Evolutionary conservation across 192 early-diverging fungal species (phyloP), one percentile per base, ranked within the genome.

Genomic region (Linnemannia elongata): DNA sequence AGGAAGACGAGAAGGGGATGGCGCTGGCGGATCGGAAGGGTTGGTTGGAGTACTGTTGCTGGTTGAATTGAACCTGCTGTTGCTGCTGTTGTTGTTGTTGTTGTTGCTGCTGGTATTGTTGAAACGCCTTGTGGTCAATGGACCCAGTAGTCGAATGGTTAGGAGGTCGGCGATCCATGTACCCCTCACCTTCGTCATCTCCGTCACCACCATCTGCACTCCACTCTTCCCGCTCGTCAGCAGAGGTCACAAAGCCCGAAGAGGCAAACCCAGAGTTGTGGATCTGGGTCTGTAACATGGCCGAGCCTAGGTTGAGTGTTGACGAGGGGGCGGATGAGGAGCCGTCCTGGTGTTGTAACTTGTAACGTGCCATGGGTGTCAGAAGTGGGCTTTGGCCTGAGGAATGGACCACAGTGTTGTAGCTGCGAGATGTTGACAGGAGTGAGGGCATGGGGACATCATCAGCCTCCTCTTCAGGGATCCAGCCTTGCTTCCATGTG

Each of bases 151-250:
- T 54, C 1, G 80, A 69, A 13, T 76, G 68, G 22, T 33, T 6
- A 30, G 33, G 27, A 45, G 79, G 72, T 7, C 79, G 74, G 18
- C 71, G 78, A 22, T 47, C 44, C 69, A 76, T 44, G 57, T 80
- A 76, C 1, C 75, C 84, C 10, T 87, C 85, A 1, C 85, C 80
- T 60, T 87, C 85, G 57, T 77, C 85, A 68, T 87, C 79, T 0
- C 85, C 76, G 75, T 87, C 85, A 7, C 73, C 77, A 66, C 76
- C 76, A 70, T 87, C 85, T 5, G 75, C 76, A 66, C 85, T 87
- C 85, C 85, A 87, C n/a, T 87, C 85, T 13, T 87, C 80, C 15
- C 85, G 79, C 45, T 87, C 85, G 41, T 87, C 85, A 3, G 85
- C 80, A 77, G 85, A 87, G 33, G 76, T 78, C 7, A 55, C 76